Conservation (phyloP, 140 eudicot species). For the Bidens hawaiensis region DNA sequence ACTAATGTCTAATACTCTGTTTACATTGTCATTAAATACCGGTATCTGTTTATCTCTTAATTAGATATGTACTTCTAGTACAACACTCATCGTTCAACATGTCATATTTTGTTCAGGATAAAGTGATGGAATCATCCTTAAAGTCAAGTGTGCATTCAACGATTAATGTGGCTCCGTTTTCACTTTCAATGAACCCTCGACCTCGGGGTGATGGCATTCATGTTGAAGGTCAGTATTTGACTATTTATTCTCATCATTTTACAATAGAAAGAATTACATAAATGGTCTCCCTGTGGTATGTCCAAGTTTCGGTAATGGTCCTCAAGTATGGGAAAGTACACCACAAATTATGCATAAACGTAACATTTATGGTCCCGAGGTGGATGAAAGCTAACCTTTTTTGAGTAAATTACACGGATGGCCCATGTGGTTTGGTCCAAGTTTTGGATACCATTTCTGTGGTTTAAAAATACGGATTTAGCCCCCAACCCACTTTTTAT, state of each 20-base stretch:
- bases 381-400: too few species aligned
- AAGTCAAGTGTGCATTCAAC: conserved; percentile 39
- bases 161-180: conserved; percentile 35
- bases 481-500: too few species aligned
- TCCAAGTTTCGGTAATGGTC: too few species aligned
- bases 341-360: too few species aligned
- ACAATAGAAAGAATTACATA: too few species aligned
- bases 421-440: too few species aligned
- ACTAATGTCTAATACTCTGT: conserved; percentile 37
- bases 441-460: too few species aligned
- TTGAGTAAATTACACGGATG: too few species aligned
- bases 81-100: conserved; percentile 13
- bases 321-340: too few species aligned
- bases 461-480: too few species aligned
- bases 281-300: too few species aligned
- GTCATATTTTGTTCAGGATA: conserved; percentile 38
- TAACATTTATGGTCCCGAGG: too few species aligned
- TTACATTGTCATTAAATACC: conserved; percentile 25
- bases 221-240: conserved; percentile 50
- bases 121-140: conserved; percentile 36
- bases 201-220: conserved; percentile 30
- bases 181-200: conserved; percentile 25
- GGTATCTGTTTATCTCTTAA: background rate
- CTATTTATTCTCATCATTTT: background rate
- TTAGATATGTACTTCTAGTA: background rate